These are phyloP conservation scores for Penicillium corylophilum DNA, from an alignment of 2,329 filamentous ascomycete species.

Conservation along the genomic window DNA sequence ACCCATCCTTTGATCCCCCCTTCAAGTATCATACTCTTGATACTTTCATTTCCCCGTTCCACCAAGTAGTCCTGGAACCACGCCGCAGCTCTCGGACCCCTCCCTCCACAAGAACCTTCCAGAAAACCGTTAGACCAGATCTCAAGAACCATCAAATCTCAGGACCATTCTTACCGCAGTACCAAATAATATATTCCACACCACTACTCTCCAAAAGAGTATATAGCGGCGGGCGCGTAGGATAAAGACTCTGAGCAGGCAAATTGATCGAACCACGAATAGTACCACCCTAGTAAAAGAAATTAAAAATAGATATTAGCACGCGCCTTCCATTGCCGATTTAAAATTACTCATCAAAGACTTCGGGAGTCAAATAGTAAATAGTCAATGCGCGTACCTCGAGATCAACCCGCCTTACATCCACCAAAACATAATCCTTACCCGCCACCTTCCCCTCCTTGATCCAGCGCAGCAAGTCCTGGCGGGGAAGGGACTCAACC, in stretches of 20 bases:
- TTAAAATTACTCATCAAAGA: too few relatives aligned
- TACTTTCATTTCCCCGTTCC: conserved; percentile 39
- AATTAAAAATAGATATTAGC: conserved; percentile 1
- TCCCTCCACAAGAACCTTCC: conserved; percentile 55
- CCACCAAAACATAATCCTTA: conserved; percentile 45
- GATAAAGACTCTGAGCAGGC: conserved; percentile 43
- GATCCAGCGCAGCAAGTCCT: conserved; percentile 41
- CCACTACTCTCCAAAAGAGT: conserved; percentile 29
- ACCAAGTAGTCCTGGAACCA: conserved; percentile 57
- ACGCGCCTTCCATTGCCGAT: neutral
- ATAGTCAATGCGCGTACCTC: conserved; percentile 37
- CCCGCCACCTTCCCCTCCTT: conserved; percentile 27
- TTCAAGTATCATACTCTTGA: conserved; percentile 51
- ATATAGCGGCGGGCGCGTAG: conserved; percentile 37
- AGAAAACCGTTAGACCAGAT: neutral
- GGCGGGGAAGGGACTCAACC: conserved; percentile 29
- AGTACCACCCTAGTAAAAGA: conserved; percentile 60
- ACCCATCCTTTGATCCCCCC: conserved; percentile 59
- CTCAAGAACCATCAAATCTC: neutral
- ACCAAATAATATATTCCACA: conserved; percentile 40
- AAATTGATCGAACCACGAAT: conserved; percentile 56
- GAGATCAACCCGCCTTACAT: conserved; percentile 48
- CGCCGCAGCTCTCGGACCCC: conserved; percentile 54
- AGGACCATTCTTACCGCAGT: conserved; percentile 38
- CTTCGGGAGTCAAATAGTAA: too few relatives aligned